These are phyloP conservation scores for Russula emetica DNA, from an alignment of 768 basidiomycete genomes.

Conservation along the genomic window DNA sequence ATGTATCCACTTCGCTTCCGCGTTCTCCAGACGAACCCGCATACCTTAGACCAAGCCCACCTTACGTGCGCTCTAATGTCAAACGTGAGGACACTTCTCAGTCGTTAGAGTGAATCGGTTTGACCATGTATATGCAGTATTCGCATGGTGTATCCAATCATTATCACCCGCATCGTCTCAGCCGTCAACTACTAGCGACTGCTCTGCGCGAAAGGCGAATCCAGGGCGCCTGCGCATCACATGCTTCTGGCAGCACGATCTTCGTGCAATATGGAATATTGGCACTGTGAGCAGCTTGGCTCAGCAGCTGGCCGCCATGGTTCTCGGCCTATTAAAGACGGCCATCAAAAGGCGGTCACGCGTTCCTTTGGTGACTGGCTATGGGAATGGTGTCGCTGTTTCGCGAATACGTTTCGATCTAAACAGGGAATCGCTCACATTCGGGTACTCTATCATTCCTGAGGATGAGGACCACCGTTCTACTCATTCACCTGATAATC, in stretches of 20 bases:
- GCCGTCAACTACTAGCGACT: slow-evolving; percentile 34
- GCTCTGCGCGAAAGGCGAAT: slow-evolving; percentile 26
- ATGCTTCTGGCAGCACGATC: slow-evolving; percentile 94
- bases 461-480: slow-evolving; percentile 55
- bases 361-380: slow-evolving; percentile 70
- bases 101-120: slow-evolving; percentile 19
- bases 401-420: slow-evolving; percentile 76
- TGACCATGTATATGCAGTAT: slow-evolving; percentile 45
- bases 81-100: slow-evolving; percentile 45
- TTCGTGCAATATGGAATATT: slow-evolving; percentile 81
- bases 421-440: slow-evolving; percentile 73
- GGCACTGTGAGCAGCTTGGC: slow-evolving; percentile 58
- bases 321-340: slow-evolving; percentile 75
- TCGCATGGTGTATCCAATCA: slow-evolving; percentile 92
- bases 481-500: slow-evolving; percentile 32
- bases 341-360: slow-evolving; percentile 70
- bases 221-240: slow-evolving; percentile 65
- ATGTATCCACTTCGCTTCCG: slow-evolving; percentile 91
- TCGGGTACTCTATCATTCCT: slow-evolving; percentile 81
- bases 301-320: slow-evolving; percentile 84
- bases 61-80: slow-evolving; percentile 86
- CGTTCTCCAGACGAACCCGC: slow-evolving; percentile 86
- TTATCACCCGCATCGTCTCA: slow-evolving; percentile 36
- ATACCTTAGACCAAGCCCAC: slow-evolving; percentile 87
- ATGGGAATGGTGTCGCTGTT: slow-evolving; percentile 77